Evolutionary conservation across 2,329 filamentous ascomycete species (phyloP).

Genomic region (Exophiala lecanii-corni): DNA sequence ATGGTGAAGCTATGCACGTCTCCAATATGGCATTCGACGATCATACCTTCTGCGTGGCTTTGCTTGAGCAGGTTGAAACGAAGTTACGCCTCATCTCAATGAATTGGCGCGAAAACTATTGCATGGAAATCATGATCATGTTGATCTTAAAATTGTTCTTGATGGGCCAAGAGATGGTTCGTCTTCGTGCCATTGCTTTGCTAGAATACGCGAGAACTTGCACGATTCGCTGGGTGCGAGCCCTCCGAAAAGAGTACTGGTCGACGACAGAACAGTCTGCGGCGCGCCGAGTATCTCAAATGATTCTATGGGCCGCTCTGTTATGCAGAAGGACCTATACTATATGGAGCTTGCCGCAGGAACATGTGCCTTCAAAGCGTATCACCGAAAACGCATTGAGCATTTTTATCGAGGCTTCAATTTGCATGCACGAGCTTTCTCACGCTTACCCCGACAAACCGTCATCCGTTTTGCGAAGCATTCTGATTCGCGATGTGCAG

Average conservation of each 20-base stretch:
- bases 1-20: slow-evolving; percentile 35
- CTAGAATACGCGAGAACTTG: slow-evolving; percentile 2
- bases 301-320: slow-evolving; percentile 17
- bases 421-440: slow-evolving; percentile 47
- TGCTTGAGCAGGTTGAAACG: slow-evolving; percentile 40
- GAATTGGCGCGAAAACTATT: slow-evolving; percentile 57
- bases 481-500: slow-evolving; percentile 47
- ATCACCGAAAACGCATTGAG: slow-evolving; percentile 19
- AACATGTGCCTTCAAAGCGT: not conserved
- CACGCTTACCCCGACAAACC: slow-evolving; percentile 35
- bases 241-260: slow-evolving; percentile 6
- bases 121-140: slow-evolving; percentile 56
- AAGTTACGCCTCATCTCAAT: slow-evolving; percentile 44
- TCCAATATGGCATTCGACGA: slow-evolving; percentile 5
- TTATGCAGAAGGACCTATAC: slow-evolving; percentile 21
- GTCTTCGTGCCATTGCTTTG: slow-evolving; percentile 19
- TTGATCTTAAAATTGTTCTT: slow-evolving; percentile 42
- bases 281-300: slow-evolving; percentile 32
- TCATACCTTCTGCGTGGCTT: slow-evolving; percentile 4
- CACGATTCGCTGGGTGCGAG: slow-evolving; percentile 6
- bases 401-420: slow-evolving; percentile 37
- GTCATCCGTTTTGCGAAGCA: slow-evolving; percentile 32
- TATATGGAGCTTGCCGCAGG: slow-evolving; percentile 18
- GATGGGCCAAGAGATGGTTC: slow-evolving; percentile 45
- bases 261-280: slow-evolving; percentile 32